Base-by-base conservation (phyloP, 768 basidiomycete genomes). In the Termitomyces sp. region DNA sequence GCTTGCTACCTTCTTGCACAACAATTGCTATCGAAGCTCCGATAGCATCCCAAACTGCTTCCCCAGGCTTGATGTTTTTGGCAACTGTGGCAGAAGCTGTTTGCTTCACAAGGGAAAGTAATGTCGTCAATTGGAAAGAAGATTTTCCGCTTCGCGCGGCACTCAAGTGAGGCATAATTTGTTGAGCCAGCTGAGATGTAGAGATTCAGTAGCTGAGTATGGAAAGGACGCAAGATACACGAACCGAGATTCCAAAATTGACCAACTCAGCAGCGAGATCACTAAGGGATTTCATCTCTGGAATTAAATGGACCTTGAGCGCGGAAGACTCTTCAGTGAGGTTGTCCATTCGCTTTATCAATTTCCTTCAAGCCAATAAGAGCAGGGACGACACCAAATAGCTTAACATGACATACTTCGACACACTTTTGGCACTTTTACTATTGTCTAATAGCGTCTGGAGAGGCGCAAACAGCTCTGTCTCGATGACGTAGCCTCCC, bases 221-320 rank as follows among this genome's bases (percentile, higher is more conserved):
- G n/a, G 21, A 51, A 37, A 24, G 24, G 37, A 21, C 17, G 15
- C 38, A 5, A 21, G 7, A 24, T 48, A 37, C 19, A 67, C 85
- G 52, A 57, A 92, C 93, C 51, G 90, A 88, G 53, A 97, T 90
- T 66, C 92, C 92, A 66, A 96, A 91, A 70, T 95, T 92, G 60
- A 93, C 87, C 10, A 93, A 80, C 57, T 90, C 90, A 1, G 86
- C 83, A 1, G 92, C 84, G 28, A 80, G 74, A 54, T 88, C 84
- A 63, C 81, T 83, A n/a, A 93, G 68, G 2, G 77, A 75, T 58
- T 88, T 83, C 65, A 94, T 80, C 45, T 89, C 88, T 3, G 85
- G 81, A 12, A 89, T 73, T 28, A 93, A 77, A 63, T 83, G 78
- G 0, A 83, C 71, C 62, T 84, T 87, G 45, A 97, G 76, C 0